Base-by-base conservation (phyloP, 352 stramenopile genomes). In the Plasmopara viticola region DNA sequence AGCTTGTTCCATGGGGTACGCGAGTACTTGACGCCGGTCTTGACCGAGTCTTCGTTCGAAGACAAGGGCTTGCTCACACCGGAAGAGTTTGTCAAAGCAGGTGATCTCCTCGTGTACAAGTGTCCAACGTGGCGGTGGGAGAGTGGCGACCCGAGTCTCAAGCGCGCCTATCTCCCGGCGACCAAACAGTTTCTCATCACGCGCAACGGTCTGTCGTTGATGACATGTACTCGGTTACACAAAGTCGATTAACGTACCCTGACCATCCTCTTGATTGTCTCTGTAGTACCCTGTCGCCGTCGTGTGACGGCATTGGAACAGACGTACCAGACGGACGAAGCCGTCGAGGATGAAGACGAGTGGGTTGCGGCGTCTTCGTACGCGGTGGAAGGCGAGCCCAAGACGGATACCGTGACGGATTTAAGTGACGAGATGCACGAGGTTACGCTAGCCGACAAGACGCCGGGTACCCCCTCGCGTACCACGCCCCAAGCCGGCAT, bases 101-200 rank as follows among this genome's bases (percentile, higher is more conserved):
- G 96, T 6, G 95, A 99, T 58, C 75, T 98, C 74, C 74, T 99
- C 0, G 93, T 98, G 38, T 97, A 95, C 78, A 97, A 95, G 59
- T 98, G 94, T 58, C 96, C 96, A 9, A 98, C 95, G 38, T 99
- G 96, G 96, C 73, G 74, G 42, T 99, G 95, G 83, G 81, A 90
- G 43, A 85, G 72, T 51, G 85, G 82, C 28, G 79, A 95, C 13
- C 57, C 73, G 17, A 70, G 53, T 46, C 58, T 70, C 17, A 62
- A 68, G 25, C 78, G 84, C 40, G 13, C 80, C 33, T 94, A 90
- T 51, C 53, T 96, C 7, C 86, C 86, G 2, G 63, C 55, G 5
- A 74, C 92, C 63, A 96, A 96, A 66, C 86, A 96, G 67, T 96
- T 84, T 56, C 74, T 96, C 33, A 65, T 95, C 46, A 95, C 85